Evolutionary conservation across 2,329 filamentous ascomycete species (phyloP).

Genomic region (Colletotrichum chrysophilum): DNA sequence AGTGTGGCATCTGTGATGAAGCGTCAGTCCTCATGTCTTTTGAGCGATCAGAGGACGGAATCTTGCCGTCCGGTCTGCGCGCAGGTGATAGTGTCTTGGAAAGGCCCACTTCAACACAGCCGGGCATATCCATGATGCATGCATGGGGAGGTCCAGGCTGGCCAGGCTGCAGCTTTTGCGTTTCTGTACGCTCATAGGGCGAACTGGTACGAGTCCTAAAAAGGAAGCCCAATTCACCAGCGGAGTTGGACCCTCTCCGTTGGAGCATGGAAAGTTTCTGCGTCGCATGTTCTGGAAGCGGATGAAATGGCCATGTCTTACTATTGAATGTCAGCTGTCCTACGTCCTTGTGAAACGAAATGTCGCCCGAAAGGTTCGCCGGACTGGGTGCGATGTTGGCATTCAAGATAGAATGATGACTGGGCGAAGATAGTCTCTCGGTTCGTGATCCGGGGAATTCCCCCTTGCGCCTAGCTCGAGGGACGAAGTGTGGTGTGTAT

Average conservation of each 20-base stretch:
- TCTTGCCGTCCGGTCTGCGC: background rate
- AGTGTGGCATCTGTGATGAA: background rate
- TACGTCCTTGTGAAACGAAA: background rate
- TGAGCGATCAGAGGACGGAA: background rate
- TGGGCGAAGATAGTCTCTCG: background rate
- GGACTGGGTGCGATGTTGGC: background rate
- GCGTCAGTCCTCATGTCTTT: background rate
- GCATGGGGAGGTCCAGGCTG: background rate
- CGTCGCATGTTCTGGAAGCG: background rate
- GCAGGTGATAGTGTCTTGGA: background rate
- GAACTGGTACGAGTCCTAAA: background rate
- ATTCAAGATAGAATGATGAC: background rate
- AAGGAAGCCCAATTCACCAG: background rate
- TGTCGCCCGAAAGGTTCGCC: background rate
- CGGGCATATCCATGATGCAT: background rate
- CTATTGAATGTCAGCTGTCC: background rate
- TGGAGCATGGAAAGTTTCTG: background rate
- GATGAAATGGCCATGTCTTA: background rate
- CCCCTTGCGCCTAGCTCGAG: background rate
- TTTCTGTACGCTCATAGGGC: background rate
- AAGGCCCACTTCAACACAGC: background rate
- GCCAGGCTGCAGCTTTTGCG: background rate
- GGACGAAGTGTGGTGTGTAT: background rate
- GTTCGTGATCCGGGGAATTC: background rate
- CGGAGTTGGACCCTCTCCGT: background rate